A percentile compares a stretch with the other conserved stretches of the same genome.
These are phyloP conservation scores for Aspergillus ruber DNA, from an alignment of 2,329 filamentous ascomycete genomes.

Conservation along the genomic window DNA sequence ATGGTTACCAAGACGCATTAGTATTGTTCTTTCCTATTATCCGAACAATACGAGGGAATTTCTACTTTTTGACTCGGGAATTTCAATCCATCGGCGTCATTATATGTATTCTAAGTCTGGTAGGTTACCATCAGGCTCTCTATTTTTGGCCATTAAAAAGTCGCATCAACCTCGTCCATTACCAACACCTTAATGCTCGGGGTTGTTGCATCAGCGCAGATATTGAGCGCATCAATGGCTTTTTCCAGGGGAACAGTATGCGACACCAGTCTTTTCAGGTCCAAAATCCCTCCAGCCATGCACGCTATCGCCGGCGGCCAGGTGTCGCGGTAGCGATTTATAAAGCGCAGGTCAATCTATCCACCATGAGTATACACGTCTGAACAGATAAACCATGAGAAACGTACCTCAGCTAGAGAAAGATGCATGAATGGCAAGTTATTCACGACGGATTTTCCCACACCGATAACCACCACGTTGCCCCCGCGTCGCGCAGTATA, in stretches of 20 bases:
- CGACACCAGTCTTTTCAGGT: slow-evolving; percentile 57
- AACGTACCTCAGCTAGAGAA: slow-evolving; percentile 48
- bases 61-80: neutral
- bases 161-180: slow-evolving; percentile 42
- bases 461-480: slow-evolving; percentile 58
- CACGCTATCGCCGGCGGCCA: slow-evolving; percentile 62
- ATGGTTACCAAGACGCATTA: neutral
- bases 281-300: slow-evolving; percentile 53
- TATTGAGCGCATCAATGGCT: slow-evolving; percentile 52
- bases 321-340: slow-evolving; percentile 64
- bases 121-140: neutral
- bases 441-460: slow-evolving; percentile 57
- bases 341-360: slow-evolving; percentile 63
- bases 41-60: neutral
- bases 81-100: neutral
- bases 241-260: slow-evolving; percentile 58
- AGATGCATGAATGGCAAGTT: slow-evolving; percentile 63
- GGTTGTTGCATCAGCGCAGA: slow-evolving; percentile 47
- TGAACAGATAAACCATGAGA: neutral
- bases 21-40: neutral
- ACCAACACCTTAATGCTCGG: slow-evolving; percentile 58
- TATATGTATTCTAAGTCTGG: too few species aligned
- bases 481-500: slow-evolving; percentile 55
- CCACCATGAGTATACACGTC: neutral
- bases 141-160: neutral